Evolutionary conservation across 1,284 basidiomycete genomes (phyloP).

Genomic region (Rhodotorula sp.): DNA sequence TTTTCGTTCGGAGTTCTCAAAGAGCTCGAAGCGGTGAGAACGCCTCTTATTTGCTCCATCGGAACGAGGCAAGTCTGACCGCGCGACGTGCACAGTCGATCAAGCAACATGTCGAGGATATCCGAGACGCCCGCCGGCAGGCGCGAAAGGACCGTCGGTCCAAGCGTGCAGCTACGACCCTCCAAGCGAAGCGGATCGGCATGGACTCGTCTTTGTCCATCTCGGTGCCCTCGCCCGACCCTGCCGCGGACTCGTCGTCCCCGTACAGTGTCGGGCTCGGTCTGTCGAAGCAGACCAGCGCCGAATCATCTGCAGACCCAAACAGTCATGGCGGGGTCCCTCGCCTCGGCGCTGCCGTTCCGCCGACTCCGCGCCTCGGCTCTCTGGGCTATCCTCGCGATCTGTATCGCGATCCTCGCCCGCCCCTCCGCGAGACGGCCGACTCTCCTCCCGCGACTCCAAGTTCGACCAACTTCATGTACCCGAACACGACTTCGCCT

Average conservation of each 20-base stretch:
- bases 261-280: neutral
- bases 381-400: neutral
- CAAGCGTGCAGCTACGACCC: neutral
- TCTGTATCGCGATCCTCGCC: neutral
- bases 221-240: neutral
- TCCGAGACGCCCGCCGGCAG: conserved; percentile 14
- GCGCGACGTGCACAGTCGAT: conserved; percentile 7
- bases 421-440: neutral
- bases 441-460: neutral
- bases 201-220: conserved; percentile 12
- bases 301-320: neutral
- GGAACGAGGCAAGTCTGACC: too few species aligned
- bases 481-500: conserved; percentile 12
- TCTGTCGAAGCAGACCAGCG: neutral
- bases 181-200: neutral
- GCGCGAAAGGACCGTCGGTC: conserved; percentile 15
- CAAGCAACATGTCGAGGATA: conserved; percentile 9
- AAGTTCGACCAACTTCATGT: neutral
- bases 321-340: neutral
- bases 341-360: conserved; percentile 1
- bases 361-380: neutral
- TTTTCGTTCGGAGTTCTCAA: conserved; percentile 59
- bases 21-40: conserved; percentile 29
- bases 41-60: too few species aligned
- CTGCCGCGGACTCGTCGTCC: neutral